A percentile compares a stretch with the other conserved stretches of the same genome.
phyloP scores from a whole-genome alignment of 768 basidiomycete species.

The Goffeauzyma gilvescens region DNA sequence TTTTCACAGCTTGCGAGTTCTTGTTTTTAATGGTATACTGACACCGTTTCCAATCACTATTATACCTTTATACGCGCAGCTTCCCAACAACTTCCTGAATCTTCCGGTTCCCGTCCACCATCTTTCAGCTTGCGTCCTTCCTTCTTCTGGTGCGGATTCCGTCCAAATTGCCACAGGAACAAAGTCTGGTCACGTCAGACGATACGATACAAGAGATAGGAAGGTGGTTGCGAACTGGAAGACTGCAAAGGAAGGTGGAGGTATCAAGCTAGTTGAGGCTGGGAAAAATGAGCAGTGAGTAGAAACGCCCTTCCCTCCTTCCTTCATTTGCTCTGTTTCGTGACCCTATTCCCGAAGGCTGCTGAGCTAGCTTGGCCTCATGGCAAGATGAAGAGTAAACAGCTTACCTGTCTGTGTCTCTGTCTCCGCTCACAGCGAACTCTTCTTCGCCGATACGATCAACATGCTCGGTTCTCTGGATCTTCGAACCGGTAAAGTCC shows the following conservation, averaged over 20 bases:
- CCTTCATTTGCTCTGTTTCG: neutral
- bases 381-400: neutral
- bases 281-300: slow-evolving; percentile 25
- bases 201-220: slow-evolving; percentile 29
- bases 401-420: neutral
- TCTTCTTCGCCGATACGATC: slow-evolving; percentile 28
- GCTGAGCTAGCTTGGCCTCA: too few relatives aligned
- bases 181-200: slow-evolving; percentile 23
- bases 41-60: neutral
- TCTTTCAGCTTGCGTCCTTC: slow-evolving; percentile 19
- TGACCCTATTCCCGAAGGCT: too few relatives aligned
- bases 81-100: slow-evolving; percentile 22
- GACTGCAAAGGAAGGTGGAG: slow-evolving; percentile 26
- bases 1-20: neutral
- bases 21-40: neutral
- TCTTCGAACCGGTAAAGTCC: slow-evolving; percentile 23
- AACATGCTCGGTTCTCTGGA: slow-evolving; percentile 21
- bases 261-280: slow-evolving; percentile 17
- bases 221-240: slow-evolving; percentile 27
- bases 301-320: neutral
- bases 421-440: slow-evolving; percentile 15
- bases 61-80: slow-evolving; percentile 7
- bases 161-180: slow-evolving; percentile 24
- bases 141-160: slow-evolving; percentile 3
- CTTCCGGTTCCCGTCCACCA: slow-evolving; percentile 27